phyloP scores from a whole-genome alignment of 1,284 basidiomycete genomes.

The Papiliotrema laurentii region DNA sequence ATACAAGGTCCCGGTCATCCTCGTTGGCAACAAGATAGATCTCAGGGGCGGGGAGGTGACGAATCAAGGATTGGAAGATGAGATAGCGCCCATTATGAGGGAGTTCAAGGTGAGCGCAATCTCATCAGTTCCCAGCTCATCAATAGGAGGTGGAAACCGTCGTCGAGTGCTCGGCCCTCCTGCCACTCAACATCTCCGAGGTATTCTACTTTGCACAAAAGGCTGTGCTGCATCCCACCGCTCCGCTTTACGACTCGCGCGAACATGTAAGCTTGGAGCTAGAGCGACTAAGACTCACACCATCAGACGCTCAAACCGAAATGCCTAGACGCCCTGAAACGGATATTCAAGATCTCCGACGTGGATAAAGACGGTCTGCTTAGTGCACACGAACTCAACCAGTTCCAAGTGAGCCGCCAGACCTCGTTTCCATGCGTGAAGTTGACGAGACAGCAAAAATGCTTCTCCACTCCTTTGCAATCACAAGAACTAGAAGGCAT shows the following conservation, averaged over 20 bases:
- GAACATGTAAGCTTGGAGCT: conserved; percentile 72
- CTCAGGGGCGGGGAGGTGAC: conserved; percentile 86
- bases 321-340: conserved; percentile 78
- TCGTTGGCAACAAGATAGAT: conserved; percentile 98
- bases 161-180: conserved; percentile 89
- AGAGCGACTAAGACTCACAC: background rate
- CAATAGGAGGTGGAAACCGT: conserved; percentile 92
- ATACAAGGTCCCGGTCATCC: conserved; percentile 82
- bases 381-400: conserved; percentile 86
- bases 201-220: conserved; percentile 99
- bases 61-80: conserved; percentile 89
- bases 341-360: conserved; percentile 96
- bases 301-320: conserved; percentile 83
- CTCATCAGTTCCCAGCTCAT: background rate
- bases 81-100: conserved; percentile 91
- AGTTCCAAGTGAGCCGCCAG: conserved; percentile 72
- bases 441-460: conserved; percentile 67
- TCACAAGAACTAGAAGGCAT: conserved; percentile 88
- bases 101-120: conserved; percentile 77
- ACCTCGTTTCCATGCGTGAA: background rate
- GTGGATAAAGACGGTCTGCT: conserved; percentile 89
- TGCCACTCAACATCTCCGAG: conserved; percentile 89
- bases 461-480: conserved; percentile 90
- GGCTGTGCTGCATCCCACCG: conserved; percentile 94
- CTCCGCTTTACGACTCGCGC: conserved; percentile 92